These are phyloP conservation scores for Phytophthora colocasiae DNA, from an alignment of 352 stramenopile species.

Conservation along the genomic window DNA sequence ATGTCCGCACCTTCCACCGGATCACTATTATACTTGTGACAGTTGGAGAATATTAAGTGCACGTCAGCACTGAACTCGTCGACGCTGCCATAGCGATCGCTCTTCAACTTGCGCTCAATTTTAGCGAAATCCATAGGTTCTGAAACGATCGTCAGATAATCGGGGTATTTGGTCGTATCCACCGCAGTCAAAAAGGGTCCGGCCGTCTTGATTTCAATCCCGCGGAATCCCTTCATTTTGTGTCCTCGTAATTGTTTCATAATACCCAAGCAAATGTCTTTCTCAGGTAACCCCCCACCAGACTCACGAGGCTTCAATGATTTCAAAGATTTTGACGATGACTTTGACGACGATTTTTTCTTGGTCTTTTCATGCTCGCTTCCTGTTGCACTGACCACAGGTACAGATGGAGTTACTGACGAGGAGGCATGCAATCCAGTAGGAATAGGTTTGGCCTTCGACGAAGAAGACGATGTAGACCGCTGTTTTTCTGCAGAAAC, in stretches of 20 bases:
- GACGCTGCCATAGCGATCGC: constrained; percentile 76
- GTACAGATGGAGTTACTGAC: constrained; percentile 1
- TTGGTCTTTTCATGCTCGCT: constrained; percentile 37
- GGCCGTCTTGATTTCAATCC: constrained; percentile 83
- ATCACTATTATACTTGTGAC: constrained; percentile 91
- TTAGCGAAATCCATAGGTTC: constrained; percentile 91
- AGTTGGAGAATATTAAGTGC: constrained; percentile 90
- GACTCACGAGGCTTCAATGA: constrained; percentile 52
- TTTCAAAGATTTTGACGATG: constrained; percentile 40
- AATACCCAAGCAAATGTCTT: constrained; percentile 72
- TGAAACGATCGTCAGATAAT: constrained; percentile 81
- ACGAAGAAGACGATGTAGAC: constrained; percentile 40
- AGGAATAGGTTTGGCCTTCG: constrained; percentile 28
- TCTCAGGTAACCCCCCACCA: constrained; percentile 53
- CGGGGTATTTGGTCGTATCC: constrained; percentile 86
- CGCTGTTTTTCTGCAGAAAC: constrained; percentile 53
- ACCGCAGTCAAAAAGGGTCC: constrained; percentile 86
- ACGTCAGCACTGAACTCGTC: constrained; percentile 88
- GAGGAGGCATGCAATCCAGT: constrained; percentile 21
- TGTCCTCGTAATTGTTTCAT: constrained; percentile 75
- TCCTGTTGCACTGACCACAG: constrained; percentile 9
- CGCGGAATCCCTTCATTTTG: constrained; percentile 88
- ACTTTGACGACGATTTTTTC: constrained; percentile 50
- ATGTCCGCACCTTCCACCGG: constrained; percentile 87
- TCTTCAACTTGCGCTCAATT: constrained; percentile 89